Evolutionary conservation across 306 rosid species (phyloP).

Genomic region (Oxytropis ochrocephala): DNA sequence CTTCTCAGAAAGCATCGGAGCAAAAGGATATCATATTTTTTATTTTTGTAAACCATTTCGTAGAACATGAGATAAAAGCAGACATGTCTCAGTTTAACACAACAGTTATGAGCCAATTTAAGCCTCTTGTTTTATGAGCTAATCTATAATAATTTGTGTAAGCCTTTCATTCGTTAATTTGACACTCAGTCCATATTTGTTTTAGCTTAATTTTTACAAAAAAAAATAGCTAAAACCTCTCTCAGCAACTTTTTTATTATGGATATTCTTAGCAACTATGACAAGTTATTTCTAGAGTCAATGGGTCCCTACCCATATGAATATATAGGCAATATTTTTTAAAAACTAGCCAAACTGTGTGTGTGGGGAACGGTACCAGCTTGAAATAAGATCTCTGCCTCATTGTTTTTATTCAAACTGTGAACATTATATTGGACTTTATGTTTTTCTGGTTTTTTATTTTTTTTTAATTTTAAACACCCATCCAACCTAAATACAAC

Average conservation of each 20-base stretch:
- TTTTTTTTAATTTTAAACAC: background rate
- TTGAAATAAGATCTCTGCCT: slow-evolving; percentile 10
- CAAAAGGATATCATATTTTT: background rate
- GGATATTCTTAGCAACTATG: background rate
- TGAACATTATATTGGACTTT: background rate
- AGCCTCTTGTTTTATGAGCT: background rate
- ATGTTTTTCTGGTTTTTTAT: background rate
- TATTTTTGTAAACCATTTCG: background rate
- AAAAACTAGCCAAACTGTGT: background rate
- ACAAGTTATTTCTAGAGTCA: background rate
- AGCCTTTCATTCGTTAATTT: background rate
- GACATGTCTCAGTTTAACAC: background rate
- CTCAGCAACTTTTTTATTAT: background rate
- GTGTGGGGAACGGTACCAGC: background rate
- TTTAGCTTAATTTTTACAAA: background rate
- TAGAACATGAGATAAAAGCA: background rate
- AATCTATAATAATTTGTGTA: background rate
- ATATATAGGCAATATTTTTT: background rate
- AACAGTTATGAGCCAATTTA: background rate
- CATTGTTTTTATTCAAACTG: slow-evolving; percentile 6
- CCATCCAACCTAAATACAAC: background rate
- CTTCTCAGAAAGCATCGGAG: background rate
- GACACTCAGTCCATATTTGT: background rate
- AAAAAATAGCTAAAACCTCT: background rate
- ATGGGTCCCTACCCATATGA: background rate